These are phyloP conservation scores for Elongisporangium senticosum DNA, from an alignment of 352 stramenopile species.

Conservation along the genomic window DNA sequence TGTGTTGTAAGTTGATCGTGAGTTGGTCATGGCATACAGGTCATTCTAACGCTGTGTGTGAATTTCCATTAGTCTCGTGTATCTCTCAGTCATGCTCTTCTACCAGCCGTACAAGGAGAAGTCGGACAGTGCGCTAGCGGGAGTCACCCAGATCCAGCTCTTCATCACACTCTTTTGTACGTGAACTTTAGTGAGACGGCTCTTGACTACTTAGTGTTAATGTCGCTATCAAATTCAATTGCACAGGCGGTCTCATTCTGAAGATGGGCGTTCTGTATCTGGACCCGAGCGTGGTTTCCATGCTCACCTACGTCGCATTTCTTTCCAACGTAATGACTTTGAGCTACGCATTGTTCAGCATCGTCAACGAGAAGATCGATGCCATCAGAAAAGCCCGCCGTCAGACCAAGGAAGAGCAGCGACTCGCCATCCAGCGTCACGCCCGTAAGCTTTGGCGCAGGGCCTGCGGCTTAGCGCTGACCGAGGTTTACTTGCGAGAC, in stretches of 20 bases:
- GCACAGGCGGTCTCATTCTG: slow-evolving; percentile 50
- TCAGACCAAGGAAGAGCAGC: slow-evolving; percentile 35
- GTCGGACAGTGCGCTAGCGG: slow-evolving; percentile 57
- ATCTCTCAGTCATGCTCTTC: slow-evolving; percentile 71
- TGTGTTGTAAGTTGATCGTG: slow-evolving; percentile 39
- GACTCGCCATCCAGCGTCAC: slow-evolving; percentile 34
- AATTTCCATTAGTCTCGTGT: slow-evolving; percentile 41
- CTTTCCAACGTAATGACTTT: slow-evolving; percentile 49
- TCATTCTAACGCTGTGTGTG: not conserved
- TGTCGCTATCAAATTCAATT: not conserved
- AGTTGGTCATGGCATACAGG: not conserved
- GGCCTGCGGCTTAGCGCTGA: slow-evolving; percentile 47
- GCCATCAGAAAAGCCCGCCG: slow-evolving; percentile 17
- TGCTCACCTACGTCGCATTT: slow-evolving; percentile 53
- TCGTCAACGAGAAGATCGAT: slow-evolving; percentile 57
- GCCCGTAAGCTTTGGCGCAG: slow-evolving; percentile 50
- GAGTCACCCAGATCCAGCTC: slow-evolving; percentile 66
- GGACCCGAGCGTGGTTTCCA: slow-evolving; percentile 24
- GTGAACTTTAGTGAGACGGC: slow-evolving; percentile 6
- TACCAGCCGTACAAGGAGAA: slow-evolving; percentile 57
- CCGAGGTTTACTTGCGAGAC: slow-evolving; percentile 53
- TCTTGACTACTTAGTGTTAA: not conserved
- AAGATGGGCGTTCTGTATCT: slow-evolving; percentile 60
- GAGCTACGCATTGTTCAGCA: slow-evolving; percentile 40
- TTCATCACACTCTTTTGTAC: slow-evolving; percentile 78